Evolutionary conservation across 257 asterid genomes (phyloP), one percentile per base, ranked within the genome.

Genomic region (Ophiorrhiza pumila): DNA sequence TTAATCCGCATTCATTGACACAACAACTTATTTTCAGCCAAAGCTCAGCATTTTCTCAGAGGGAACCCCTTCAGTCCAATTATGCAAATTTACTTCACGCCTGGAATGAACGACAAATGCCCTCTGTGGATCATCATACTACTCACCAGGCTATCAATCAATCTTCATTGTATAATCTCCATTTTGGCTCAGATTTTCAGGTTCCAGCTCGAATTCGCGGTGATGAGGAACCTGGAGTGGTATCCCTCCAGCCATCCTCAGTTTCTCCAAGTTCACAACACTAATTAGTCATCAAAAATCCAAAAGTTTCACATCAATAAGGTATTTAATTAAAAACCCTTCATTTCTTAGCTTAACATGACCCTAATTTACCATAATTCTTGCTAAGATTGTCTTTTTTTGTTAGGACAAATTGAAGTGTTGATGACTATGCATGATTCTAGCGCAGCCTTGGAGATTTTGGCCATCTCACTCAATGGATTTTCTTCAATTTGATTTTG

Each of bases 61-160:
- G 86, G 84, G 90, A 74, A 69, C 71, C 82, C 80, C 85, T 83
- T 79, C 88, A 81, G 81, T 85, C 88, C 85, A 87, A 78, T 68
- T 74, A 71, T 68, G 55, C 42, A 32, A 64, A 69, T 43, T 49
- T 69, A 10, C 31, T 23, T 25, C 77, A 72, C 64, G 71, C 81
- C 52, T 82, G 85, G 88, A 80, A 77, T 60, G 80, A 80, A 66
- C 78, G 81, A 74, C 76, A 74, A 29, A 18, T 80, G 32, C 64
- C 73, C 41, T 61, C 64, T 41, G 47, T 71, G 6, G 73, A 74
- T 60, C 81, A 71, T 6, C 78, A 65, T 13, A 27, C 59, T 73
- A 39, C 60, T 32, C 75, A 14, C 20, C 69, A 56, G n/a, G 61
- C 78, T 22, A 39, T 37, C 57, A 14, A 50, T 45, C 83, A 76